These are phyloP conservation scores for Thecaphora thlaspeos DNA, from an alignment of 1,284 basidiomycete genomes.

Conservation along the genomic window DNA sequence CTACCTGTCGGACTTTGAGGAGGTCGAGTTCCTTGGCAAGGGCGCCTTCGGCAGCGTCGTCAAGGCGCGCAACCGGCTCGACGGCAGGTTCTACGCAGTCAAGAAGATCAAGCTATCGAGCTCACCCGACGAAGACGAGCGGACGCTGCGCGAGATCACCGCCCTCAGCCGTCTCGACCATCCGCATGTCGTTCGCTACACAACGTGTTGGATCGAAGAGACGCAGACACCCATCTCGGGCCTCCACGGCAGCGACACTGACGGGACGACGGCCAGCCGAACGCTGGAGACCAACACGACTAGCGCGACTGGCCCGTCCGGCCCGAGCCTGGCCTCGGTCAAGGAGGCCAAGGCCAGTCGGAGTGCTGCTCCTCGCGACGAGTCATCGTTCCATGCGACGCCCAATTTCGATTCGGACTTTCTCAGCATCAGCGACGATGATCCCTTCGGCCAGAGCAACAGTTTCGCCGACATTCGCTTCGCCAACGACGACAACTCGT, in stretches of 20 bases:
- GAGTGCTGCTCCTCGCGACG: constrained; percentile 9
- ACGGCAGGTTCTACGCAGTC: constrained; percentile 64
- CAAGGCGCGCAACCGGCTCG: constrained; percentile 79
- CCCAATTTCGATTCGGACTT: constrained; percentile 48
- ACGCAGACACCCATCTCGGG: constrained; percentile 34
- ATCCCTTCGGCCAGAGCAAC: constrained; percentile 61
- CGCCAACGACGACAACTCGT: constrained; percentile 54
- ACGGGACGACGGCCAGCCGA: constrained; percentile 20
- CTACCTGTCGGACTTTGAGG: constrained; percentile 56
- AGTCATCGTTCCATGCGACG: constrained; percentile 25
- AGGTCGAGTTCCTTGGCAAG: constrained; percentile 65
- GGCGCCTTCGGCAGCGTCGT: constrained; percentile 92
- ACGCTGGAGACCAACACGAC: constrained; percentile 35
- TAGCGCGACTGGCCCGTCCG: constrained; percentile 32
- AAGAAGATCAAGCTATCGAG: constrained; percentile 82
- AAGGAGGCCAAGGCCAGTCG: constrained; percentile 16
- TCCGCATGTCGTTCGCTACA: constrained; percentile 83
- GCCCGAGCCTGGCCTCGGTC: constrained; percentile 24
- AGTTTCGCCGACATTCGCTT: constrained; percentile 65
- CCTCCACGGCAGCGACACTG: constrained; percentile 21
- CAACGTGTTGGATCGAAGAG: constrained; percentile 56
- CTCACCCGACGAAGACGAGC: constrained; percentile 74
- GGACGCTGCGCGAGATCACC: constrained; percentile 88
- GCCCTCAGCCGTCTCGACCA: constrained; percentile 83
- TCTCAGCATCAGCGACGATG: constrained; percentile 40